These are phyloP conservation scores for Phascolomyces articulosus DNA, from an alignment of 371 early-diverging fungal species.

Conservation along the genomic window DNA sequence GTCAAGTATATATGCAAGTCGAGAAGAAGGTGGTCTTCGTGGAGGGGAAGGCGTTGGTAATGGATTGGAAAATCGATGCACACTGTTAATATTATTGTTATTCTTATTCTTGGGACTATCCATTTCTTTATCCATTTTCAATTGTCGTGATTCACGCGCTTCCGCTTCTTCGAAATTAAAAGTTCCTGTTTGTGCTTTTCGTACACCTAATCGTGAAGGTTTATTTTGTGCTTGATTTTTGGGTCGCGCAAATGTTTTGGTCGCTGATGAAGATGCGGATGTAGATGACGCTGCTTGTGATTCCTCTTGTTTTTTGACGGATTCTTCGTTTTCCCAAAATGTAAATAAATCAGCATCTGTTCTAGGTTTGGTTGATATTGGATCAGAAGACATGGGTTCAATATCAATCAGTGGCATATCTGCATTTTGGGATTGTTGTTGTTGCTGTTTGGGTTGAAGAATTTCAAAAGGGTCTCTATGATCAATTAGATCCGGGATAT, in stretches of 20 bases:
- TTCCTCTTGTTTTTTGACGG: neutral
- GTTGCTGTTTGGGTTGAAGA: neutral
- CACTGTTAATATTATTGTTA: neutral
- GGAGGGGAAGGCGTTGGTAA: neutral
- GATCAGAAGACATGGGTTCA: constrained; percentile 4
- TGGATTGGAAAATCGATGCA: constrained; percentile 1
- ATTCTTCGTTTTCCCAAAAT: constrained; percentile 17
- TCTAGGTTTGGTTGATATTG: neutral
- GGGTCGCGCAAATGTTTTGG: neutral
- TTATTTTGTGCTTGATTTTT: constrained; percentile 1
- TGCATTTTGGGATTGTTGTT: neutral
- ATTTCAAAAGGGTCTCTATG: neutral
- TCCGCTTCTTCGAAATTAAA: constrained; percentile 88
- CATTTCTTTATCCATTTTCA: constrained; percentile 30
- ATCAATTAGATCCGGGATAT: neutral
- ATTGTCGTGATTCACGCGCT: constrained; percentile 80
- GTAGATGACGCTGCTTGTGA: neutral
- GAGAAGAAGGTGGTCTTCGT: constrained; percentile 10
- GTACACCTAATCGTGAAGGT: constrained; percentile 16
- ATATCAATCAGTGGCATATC: constrained; percentile 15
- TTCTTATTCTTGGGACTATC: neutral
- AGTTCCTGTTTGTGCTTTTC: constrained; percentile 10
- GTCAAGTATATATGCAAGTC: constrained; percentile 8
- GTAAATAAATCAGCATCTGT: constrained; percentile 24
- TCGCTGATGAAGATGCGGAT: neutral